Conservation (phyloP, 257 asterid genomes). For the Rauvolfia tetraphylla region DNA sequence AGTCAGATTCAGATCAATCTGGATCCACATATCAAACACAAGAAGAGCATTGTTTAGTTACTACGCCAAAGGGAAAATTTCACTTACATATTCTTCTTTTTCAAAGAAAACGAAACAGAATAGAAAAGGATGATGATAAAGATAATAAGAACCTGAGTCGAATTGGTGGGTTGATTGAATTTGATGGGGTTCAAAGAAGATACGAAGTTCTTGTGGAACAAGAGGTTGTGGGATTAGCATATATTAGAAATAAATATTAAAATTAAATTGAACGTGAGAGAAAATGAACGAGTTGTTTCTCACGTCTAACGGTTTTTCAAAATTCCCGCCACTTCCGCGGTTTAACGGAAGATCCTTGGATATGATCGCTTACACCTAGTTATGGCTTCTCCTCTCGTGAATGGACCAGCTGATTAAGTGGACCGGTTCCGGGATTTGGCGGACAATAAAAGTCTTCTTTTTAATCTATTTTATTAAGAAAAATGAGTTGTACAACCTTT, state of each 20-base stretch:
- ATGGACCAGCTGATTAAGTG: slow-evolving; percentile 13
- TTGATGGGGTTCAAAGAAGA: background rate
- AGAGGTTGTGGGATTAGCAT: background rate
- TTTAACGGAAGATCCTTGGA: background rate
- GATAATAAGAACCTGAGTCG: background rate
- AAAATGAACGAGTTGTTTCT: slow-evolving; percentile 24
- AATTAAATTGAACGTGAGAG: background rate
- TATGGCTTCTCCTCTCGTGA: background rate
- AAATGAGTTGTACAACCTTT: too few species aligned
- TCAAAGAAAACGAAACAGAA: too few species aligned
- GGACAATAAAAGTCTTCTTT: background rate
- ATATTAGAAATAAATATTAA: background rate
- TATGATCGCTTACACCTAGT: background rate
- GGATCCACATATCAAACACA: background rate
- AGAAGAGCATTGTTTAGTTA: background rate
- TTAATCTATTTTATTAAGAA: too few species aligned
- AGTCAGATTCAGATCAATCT: background rate
- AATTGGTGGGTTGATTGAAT: background rate
- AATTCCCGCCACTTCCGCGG: slow-evolving; percentile 22
- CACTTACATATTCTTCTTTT: background rate
- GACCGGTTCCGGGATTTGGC: background rate
- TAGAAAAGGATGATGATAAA: background rate
- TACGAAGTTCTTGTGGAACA: background rate
- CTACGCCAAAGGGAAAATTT: background rate
- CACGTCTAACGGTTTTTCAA: slow-evolving; percentile 34